Evolutionary conservation across 2,329 filamentous ascomycete species (phyloP).

Genomic region (Coniochaeta sp.): DNA sequence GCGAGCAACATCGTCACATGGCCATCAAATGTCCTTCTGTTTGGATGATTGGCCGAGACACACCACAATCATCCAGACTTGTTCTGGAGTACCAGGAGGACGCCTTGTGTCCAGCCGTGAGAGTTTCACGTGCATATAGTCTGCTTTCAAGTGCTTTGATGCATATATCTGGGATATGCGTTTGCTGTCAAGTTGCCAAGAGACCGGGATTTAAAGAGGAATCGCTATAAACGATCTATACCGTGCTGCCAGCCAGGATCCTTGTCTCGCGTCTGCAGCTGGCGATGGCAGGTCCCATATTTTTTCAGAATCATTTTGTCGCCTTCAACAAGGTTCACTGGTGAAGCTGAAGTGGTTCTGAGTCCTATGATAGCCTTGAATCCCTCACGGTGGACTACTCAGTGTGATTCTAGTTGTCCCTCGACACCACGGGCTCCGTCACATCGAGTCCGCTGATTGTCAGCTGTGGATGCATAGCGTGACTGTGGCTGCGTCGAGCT

Average conservation of each 20-base stretch:
- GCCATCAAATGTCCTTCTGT: no score
- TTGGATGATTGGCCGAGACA: no score
- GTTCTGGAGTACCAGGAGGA: no score
- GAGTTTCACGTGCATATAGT: no score
- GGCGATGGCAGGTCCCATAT: background rate
- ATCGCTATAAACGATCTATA: no score
- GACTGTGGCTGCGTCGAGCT: background rate
- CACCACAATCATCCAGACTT: no score
- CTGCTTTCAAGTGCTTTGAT: no score
- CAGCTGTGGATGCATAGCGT: background rate
- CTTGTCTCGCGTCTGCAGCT: background rate
- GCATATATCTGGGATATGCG: no score
- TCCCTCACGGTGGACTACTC: background rate
- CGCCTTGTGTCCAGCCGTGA: no score
- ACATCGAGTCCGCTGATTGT: background rate
- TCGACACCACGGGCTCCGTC: background rate
- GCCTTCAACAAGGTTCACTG: background rate
- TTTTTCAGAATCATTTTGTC: background rate
- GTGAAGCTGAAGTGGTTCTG: background rate
- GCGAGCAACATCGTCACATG: no score
- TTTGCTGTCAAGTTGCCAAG: no score
- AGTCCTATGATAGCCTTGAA: background rate
- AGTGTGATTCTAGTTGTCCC: background rate
- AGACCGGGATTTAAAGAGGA: no score
- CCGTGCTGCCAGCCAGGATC: conserved; percentile 2